Evolutionary conservation across 148 eudicot species (phyloP), one percentile per base, ranked within the genome.

Genomic region (Chenopodium formosanum): DNA sequence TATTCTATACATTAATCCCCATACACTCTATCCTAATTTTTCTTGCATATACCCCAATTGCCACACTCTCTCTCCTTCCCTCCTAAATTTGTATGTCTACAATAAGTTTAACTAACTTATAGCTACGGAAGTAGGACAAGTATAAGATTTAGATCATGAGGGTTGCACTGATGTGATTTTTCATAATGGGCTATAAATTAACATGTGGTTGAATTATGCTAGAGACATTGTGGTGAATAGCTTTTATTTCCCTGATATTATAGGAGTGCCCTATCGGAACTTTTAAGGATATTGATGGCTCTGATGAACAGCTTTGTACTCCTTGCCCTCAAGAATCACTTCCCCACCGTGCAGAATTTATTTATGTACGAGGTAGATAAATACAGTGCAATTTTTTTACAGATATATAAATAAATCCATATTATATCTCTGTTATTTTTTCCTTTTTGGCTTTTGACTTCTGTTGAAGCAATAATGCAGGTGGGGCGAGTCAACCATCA

Each of bases 251-350:
- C 48, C 48, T 76, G 78, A 29, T 78, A 44, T 10, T 70, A 9
- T 87, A 93, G 97, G 97, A 93, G 88, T 93, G 97, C 87, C 92
- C 97, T 60, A 83, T 92, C 74, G 95, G 95, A 79, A 93, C 97
- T 65, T 93, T 85, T 74, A 93, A 93, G 83, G 91, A 93, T 76
- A 82, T 82, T 73, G 97, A 88, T 82, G 97, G 97, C 81, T 92
- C 92, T 73, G 87, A 92, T 81, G 83, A 80, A 73, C 84, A 70
- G 77, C 87, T 91, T 40, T 93, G 97, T 86, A 82, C 68, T 50
- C 90, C 94, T 68, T 93, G 97, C 83, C 82, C 95, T 72, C 78
- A 85, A 65, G 92, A 90, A 84, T 73, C 74, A 79, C 92, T 93
- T 84, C 95, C 97, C 66, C 79, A 82, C 65, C 94, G 95, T 82